A percentile compares a stretch with the other conserved stretches of the same genome.
phyloP scores from a whole-genome alignment of 306 rosid genomes.

The Echinosophora koreensis region DNA sequence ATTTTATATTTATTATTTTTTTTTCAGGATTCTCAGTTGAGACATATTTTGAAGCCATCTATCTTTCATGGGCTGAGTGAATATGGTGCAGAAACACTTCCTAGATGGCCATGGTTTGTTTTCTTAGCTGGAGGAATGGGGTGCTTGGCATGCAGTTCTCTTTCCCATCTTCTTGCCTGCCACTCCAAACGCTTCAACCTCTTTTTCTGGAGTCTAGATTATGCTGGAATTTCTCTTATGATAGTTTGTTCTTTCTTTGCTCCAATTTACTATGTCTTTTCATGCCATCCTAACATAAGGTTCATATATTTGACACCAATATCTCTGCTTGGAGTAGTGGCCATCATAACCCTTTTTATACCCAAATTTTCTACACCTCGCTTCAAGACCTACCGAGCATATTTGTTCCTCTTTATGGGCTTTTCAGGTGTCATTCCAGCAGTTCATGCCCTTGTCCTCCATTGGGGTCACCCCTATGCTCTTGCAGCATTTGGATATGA shows the following conservation, averaged over 20 bases:
- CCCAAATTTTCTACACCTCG: no score
- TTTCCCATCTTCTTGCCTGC: conserved; percentile 87
- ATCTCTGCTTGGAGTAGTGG: conserved; percentile 67
- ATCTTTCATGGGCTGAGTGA: conserved; percentile 43
- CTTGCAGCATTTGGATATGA: no score
- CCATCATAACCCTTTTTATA: conserved; percentile 62
- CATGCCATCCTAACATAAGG: conserved; percentile 64
- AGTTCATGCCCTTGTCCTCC: no score
- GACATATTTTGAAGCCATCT: conserved; percentile 46
- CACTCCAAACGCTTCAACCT: conserved; percentile 79
- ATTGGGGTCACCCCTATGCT: no score
- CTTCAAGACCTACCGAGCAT: no score
- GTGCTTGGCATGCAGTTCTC: conserved; percentile 81
- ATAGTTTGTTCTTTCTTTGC: conserved; percentile 86
- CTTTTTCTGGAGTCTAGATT: conserved; percentile 92
- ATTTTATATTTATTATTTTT: background rate
- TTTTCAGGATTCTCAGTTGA: conserved; percentile 58
- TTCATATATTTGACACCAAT: conserved; percentile 73
- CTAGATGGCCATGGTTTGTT: conserved; percentile 91
- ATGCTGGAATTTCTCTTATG: conserved; percentile 91
- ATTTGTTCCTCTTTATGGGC: conserved; percentile 80
- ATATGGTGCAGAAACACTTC: conserved; percentile 44
- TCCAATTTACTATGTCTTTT: conserved; percentile 84
- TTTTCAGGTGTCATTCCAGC: no score
- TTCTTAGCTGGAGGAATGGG: conserved; percentile 88